These are phyloP conservation scores for Thinopyrum elongatum DNA, from an alignment of 176 grass and related monocot species.

Conservation along the genomic window DNA sequence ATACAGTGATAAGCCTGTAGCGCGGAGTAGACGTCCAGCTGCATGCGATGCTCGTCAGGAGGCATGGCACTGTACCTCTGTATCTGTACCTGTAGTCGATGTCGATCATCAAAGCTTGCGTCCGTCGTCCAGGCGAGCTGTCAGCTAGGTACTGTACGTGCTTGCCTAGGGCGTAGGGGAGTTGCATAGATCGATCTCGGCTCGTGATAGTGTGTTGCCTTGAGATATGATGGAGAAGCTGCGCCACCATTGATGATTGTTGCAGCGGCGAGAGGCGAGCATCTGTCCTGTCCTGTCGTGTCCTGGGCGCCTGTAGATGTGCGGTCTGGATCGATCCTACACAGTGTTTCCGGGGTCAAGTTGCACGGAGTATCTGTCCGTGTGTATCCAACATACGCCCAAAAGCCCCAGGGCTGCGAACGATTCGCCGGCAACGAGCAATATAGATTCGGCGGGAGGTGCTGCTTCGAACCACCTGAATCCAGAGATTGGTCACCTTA, in stretches of 20 bases:
- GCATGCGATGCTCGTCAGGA: background rate
- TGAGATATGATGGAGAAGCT: background rate
- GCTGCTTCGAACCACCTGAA: no score
- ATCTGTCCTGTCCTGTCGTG: no score
- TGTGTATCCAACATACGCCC: no score
- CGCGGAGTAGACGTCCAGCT: background rate
- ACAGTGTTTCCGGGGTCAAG: background rate
- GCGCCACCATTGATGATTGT: background rate
- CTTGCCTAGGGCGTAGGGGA: background rate
- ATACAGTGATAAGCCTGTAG: conserved; percentile 1
- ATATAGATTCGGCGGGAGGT: no score
- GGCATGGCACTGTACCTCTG: background rate
- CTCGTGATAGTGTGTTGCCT: background rate
- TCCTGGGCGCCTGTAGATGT: background rate
- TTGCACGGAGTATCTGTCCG: no score
- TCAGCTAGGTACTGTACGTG: background rate
- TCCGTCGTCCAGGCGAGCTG: background rate
- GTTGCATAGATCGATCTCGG: background rate
- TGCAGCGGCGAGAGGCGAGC: background rate
- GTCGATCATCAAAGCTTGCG: background rate
- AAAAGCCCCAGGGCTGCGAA: no score
- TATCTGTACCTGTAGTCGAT: background rate
- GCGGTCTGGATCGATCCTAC: background rate
- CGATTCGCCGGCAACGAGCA: no score
- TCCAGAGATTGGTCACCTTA: no score